Base-by-base conservation (phyloP, 805 yeast species). In the Scheffersomyces amazonensis region DNA sequence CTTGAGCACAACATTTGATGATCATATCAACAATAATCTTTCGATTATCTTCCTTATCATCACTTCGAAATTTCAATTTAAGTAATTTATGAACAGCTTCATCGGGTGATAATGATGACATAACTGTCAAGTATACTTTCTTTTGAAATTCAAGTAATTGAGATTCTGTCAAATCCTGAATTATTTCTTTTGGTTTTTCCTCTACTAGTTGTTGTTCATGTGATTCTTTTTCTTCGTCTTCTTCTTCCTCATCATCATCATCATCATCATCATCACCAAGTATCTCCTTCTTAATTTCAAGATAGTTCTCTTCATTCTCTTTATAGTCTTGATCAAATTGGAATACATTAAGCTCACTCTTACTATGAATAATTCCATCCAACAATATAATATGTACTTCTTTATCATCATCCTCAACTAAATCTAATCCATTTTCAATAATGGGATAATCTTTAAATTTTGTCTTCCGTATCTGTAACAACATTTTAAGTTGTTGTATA, bases 11-110 rank as follows among this genome's bases (percentile, higher is more conserved):
- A 42, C 91, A 80, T 56, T 83, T 84, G 11, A 87, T 66, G 4
- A 91, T 62, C 77, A 86, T 84, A 47, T 84, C 89, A 6, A 77
- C 80, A 11, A 87, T 68, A 47, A 76, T 74, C 4, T 60, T 59
- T 47, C 81, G 77, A 32, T 75, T 69, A 7, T 66, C 35, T 16
- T 29, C 20, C 40, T 19, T 42, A 42, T 16, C 37, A 37, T 32
- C 35, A 18, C 42, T 39, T n/a, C 31, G 23, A 19, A 53, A 47
- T 8, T 48, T 54, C 17, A 86, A 51, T 51, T 75, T 76, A 29
- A 86, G 49, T 5, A 93, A 62, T 57, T 90, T 90, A 58, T 90
- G 98, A 1, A 87, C 89, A 0, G 96, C 91, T 66, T 93, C 99
- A 48, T 87, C 96, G 4, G 90, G 80, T 0, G 95, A 82, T 82